Percentiles rank a stretch among this genome's conserved stretches.
Evolutionary conservation across 2,329 filamentous ascomycete species (phyloP).

Genomic region (Calonectria hawksworthii): DNA sequence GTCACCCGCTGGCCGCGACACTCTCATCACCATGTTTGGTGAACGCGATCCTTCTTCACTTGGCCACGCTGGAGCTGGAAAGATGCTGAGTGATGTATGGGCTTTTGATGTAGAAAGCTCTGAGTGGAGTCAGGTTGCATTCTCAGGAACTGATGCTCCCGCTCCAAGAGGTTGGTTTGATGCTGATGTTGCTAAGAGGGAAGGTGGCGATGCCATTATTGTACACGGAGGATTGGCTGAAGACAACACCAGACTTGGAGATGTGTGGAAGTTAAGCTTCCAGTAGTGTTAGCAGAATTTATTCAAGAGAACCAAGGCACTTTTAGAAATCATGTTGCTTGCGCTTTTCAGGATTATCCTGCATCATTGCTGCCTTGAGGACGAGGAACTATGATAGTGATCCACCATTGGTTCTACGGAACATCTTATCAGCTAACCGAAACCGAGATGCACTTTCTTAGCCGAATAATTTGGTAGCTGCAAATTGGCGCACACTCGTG

Average conservation of each 20-base stretch:
- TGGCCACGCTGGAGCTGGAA: slow-evolving; percentile 57
- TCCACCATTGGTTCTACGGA: neutral
- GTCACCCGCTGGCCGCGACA: slow-evolving; percentile 28
- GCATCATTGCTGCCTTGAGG: no score
- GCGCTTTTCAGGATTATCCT: neutral
- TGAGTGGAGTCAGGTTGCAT: slow-evolving; percentile 46
- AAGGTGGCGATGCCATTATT: slow-evolving; percentile 42
- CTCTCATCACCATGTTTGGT: slow-evolving; percentile 56
- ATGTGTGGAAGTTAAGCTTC: slow-evolving; percentile 49
- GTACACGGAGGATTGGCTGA: slow-evolving; percentile 57
- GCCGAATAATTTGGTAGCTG: neutral
- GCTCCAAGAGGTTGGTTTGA: slow-evolving; percentile 57
- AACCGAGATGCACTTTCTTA: neutral
- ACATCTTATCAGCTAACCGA: neutral
- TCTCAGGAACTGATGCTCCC: slow-evolving; percentile 41
- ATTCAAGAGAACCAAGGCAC: no score
- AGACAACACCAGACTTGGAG: slow-evolving; percentile 54
- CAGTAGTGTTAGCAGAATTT: neutral
- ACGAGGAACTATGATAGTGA: neutral
- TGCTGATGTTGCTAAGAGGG: slow-evolving; percentile 46
- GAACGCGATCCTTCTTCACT: slow-evolving; percentile 54
- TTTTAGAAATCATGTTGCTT: neutral
- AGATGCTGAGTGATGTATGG: slow-evolving; percentile 58
- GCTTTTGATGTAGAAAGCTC: slow-evolving; percentile 52
- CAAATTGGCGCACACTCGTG: neutral